phyloP scores from a whole-genome alignment of 2,329 filamentous ascomycete species.

The Penicillium sp. region DNA sequence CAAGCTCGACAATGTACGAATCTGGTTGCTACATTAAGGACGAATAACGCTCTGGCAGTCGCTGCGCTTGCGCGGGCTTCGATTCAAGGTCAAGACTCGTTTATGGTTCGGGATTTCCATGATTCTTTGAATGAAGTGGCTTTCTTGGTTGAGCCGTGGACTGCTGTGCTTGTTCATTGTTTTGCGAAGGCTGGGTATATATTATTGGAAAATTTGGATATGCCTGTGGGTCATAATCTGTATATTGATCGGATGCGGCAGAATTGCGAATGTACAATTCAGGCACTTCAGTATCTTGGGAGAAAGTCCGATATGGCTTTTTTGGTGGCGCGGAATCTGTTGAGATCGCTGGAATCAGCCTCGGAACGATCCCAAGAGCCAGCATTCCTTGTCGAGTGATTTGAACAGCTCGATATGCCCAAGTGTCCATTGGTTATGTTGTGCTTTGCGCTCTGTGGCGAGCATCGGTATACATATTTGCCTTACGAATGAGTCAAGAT shows the following conservation, averaged over 20 bases:
- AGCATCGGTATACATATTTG: too few species aligned
- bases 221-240: neutral
- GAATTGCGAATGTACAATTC: conserved; percentile 52
- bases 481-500: too few species aligned
- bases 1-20: conserved; percentile 26
- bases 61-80: conserved; percentile 53
- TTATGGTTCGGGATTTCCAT: conserved; percentile 44
- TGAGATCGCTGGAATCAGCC: conserved; percentile 27
- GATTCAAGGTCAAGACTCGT: conserved; percentile 34
- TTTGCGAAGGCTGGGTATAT: conserved; percentile 53
- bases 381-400: too few species aligned
- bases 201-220: conserved; percentile 34
- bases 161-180: conserved; percentile 55
- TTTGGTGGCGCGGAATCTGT: conserved; percentile 41
- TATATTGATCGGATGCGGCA: conserved; percentile 9
- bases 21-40: conserved; percentile 46
- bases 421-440: neutral
- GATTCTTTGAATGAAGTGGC: conserved; percentile 57
- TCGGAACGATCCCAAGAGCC: neutral
- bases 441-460: too few species aligned
- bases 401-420: neutral
- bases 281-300: conserved; percentile 57
- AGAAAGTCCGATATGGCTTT: conserved; percentile 57
- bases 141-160: conserved; percentile 63
- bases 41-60: conserved; percentile 48